These are phyloP conservation scores for Sporisorium scitamineum DNA, from an alignment of 1,284 basidiomycete species.

Conservation along the genomic window DNA sequence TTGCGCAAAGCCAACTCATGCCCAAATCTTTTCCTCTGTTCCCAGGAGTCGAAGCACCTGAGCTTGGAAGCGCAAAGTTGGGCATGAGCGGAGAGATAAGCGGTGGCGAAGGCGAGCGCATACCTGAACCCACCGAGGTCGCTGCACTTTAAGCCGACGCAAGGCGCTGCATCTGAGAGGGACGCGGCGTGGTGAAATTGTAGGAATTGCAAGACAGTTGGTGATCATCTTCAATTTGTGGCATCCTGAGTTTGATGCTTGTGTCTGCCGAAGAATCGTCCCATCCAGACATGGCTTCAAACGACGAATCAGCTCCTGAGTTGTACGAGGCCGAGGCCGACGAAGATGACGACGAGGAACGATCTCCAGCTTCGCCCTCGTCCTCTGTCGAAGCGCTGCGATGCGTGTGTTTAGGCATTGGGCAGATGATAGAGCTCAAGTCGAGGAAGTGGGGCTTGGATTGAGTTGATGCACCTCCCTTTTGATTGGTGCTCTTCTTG, in stretches of 20 bases:
- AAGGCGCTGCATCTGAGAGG: conserved; percentile 45
- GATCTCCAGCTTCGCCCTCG: conserved; percentile 30
- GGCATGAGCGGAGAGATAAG: conserved; percentile 45
- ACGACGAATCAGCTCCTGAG: conserved; percentile 33
- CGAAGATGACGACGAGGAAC: conserved; percentile 24
- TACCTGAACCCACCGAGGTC: conserved; percentile 1
- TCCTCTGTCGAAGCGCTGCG: conserved; percentile 19
- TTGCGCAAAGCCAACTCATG: no score
- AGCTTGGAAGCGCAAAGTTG: conserved; percentile 31
- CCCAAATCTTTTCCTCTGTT: no score
- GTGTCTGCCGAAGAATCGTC: conserved; percentile 38
- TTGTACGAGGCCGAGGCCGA: conserved; percentile 31
- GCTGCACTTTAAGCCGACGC: conserved; percentile 25
- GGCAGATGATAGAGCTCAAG: conserved; percentile 49
- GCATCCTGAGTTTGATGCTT: conserved; percentile 32
- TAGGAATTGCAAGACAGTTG: conserved; percentile 25
- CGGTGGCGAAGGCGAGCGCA: conserved; percentile 41
- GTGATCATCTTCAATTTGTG: conserved; percentile 38
- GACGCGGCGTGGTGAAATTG: conserved; percentile 41
- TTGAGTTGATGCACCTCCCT: conserved; percentile 4
- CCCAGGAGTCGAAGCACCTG: conserved; percentile 32
- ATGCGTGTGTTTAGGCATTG: conserved; percentile 15
- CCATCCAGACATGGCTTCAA: conserved; percentile 44
- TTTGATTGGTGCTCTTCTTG: conserved; percentile 17
- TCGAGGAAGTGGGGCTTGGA: conserved; percentile 53